Percentiles rank a stretch among this genome's conserved stretches.
These are phyloP conservation scores for Colletotrichum sansevieriae DNA, from an alignment of 2,329 filamentous ascomycete genomes.

Conservation along the genomic window DNA sequence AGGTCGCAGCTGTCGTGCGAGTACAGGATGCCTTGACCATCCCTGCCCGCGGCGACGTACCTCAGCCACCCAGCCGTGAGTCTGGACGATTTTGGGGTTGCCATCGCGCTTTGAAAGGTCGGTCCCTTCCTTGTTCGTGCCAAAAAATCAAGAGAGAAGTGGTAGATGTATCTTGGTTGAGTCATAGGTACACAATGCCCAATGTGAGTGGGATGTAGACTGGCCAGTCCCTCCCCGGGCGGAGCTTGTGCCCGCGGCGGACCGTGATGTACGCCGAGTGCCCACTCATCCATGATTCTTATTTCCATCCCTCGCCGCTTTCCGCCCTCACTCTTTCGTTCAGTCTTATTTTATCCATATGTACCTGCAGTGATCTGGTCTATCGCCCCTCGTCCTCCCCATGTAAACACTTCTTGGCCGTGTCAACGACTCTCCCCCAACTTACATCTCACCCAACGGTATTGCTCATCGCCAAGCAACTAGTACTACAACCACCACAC, in stretches of 20 bases:
- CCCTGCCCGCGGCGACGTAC: constrained; percentile 15
- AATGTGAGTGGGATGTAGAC: neutral
- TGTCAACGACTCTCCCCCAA: neutral
- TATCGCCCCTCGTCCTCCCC: neutral
- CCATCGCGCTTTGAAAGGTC: constrained; percentile 17
- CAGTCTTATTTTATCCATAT: neutral
- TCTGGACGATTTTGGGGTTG: neutral
- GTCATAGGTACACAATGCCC: constrained; percentile 16
- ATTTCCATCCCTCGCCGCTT: constrained; percentile 11
- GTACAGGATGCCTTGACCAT: constrained; percentile 15
- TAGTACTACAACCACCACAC: neutral
- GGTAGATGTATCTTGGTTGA: constrained; percentile 2
- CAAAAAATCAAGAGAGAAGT: constrained; percentile 14
- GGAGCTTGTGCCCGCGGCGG: constrained; percentile 10
- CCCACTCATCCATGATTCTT: constrained; percentile 33
- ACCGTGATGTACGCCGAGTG: constrained; percentile 19
- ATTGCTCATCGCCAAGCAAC: constrained; percentile 5
- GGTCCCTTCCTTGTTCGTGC: constrained; percentile 10
- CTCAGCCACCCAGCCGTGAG: neutral
- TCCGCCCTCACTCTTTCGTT: neutral
- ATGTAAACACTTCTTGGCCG: constrained; percentile 29
- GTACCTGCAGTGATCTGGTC: constrained; percentile 25
- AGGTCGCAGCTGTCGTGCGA: too few relatives aligned
- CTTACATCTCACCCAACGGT: neutral
- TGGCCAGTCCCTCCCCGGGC: constrained; percentile 5